Conservation (phyloP, 345 rosid genomes). For the Arabis alpina region DNA sequence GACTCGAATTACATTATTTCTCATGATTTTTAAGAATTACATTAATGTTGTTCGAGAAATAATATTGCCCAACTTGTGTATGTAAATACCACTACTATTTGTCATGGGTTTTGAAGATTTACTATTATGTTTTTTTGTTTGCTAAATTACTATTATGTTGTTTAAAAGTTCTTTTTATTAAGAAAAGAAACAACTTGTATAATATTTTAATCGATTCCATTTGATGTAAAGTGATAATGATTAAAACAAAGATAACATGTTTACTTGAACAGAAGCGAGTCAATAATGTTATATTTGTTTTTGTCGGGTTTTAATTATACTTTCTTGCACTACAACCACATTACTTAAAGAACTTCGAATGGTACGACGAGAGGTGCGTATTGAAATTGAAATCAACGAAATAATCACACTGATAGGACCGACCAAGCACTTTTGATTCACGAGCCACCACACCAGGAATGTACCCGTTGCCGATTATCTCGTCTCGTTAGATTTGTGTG, state of each 20-base stretch:
- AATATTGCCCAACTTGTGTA: no score
- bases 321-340: neutral
- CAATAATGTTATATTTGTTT: neutral
- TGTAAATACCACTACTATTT: no score
- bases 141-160: no score
- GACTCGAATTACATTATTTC: no score
- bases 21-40: neutral
- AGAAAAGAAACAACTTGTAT: no score
- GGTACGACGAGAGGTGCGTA: conserved; percentile 3
- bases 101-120: no score
- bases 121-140: no score
- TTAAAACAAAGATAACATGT: neutral
- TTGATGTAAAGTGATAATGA: neutral
- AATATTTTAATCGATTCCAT: neutral
- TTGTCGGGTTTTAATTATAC: neutral
- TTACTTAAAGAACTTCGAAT: neutral
- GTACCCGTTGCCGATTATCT: conserved; percentile 20
- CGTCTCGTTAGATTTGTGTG: conserved; percentile 13
- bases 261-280: conserved; percentile 1
- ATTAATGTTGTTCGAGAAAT: no score
- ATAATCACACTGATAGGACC: conserved; percentile 17
- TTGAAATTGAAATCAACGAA: neutral
- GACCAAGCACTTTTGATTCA: neutral
- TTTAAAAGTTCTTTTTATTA: no score
- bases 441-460: neutral